Conservation (phyloP, 2,329 filamentous ascomycete genomes). For the Gremmenia infestans region DNA sequence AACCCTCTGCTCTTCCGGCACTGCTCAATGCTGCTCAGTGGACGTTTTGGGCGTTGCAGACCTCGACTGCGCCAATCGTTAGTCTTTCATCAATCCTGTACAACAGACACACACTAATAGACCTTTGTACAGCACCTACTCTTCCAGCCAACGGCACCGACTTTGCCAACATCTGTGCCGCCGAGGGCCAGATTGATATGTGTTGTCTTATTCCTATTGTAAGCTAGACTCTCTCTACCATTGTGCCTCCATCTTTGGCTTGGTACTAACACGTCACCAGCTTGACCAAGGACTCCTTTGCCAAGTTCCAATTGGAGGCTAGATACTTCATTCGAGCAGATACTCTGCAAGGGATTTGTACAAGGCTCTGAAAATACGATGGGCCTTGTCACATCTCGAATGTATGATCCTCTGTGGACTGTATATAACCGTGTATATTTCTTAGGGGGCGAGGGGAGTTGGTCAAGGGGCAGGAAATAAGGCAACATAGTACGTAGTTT, state of each 20-base stretch:
- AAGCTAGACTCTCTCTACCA: constrained; percentile 6
- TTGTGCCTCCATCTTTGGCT: neutral
- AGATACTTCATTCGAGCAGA: neutral
- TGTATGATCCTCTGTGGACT: neutral
- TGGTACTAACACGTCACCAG: neutral
- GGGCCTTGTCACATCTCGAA: neutral
- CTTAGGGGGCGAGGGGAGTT: neutral
- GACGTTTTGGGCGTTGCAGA: constrained; percentile 54
- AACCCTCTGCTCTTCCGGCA: constrained; percentile 38
- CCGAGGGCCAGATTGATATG: constrained; percentile 36
- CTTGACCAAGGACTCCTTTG: constrained; percentile 3
- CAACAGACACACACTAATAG: neutral
- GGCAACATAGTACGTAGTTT: neutral
- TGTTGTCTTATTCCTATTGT: constrained; percentile 52
- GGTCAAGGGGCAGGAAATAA: neutral
- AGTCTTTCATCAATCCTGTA: constrained; percentile 23
- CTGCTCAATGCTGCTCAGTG: constrained; percentile 55
- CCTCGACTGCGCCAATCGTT: constrained; percentile 52
- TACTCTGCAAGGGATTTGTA: neutral
- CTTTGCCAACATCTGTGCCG: constrained; percentile 24
- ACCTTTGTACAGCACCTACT: constrained; percentile 31
- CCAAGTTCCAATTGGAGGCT: neutral
- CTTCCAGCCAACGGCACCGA: constrained; percentile 39
- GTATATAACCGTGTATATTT: neutral
- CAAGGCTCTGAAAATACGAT: neutral